Conservation (phyloP, 2,329 filamentous ascomycete genomes). For the Penicillium glabrum region DNA sequence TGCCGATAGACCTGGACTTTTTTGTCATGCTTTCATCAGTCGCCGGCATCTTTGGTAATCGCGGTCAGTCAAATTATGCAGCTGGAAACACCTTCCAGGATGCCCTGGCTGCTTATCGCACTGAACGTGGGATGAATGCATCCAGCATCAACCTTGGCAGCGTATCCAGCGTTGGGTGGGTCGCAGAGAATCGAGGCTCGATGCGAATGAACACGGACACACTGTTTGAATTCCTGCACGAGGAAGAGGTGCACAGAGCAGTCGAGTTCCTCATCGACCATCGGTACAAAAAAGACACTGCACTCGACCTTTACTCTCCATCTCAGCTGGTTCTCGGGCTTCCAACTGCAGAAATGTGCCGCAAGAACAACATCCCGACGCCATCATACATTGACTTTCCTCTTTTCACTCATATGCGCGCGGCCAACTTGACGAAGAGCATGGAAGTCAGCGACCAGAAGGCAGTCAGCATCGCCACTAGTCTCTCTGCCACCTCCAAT, state of each 20-base stretch:
- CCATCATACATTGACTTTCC: constrained; percentile 27
- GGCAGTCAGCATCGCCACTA: constrained; percentile 5
- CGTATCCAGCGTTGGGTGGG: constrained; percentile 35
- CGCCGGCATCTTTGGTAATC: constrained; percentile 46
- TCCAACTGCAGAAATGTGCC: constrained; percentile 20
- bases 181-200: constrained; percentile 26
- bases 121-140: constrained; percentile 15
- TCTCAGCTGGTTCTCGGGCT: constrained; percentile 21
- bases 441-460: constrained; percentile 3
- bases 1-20: constrained; percentile 39
- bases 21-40: constrained; percentile 45
- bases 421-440: not conserved
- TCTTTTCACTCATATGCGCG: constrained; percentile 23
- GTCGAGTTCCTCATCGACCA: constrained; percentile 19
- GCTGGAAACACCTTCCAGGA: constrained; percentile 43
- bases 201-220: constrained; percentile 11
- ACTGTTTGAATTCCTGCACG: constrained; percentile 22
- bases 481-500: constrained; percentile 3
- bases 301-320: not conserved
- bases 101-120: constrained; percentile 32
- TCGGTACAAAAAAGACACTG: not conserved
- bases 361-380: constrained; percentile 15
- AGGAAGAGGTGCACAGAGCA: constrained; percentile 22
- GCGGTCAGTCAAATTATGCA: constrained; percentile 47
- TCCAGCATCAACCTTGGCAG: constrained; percentile 29